phyloP scores from a whole-genome alignment of 1,139 yeast species.

The Diutina ranongensis region DNA sequence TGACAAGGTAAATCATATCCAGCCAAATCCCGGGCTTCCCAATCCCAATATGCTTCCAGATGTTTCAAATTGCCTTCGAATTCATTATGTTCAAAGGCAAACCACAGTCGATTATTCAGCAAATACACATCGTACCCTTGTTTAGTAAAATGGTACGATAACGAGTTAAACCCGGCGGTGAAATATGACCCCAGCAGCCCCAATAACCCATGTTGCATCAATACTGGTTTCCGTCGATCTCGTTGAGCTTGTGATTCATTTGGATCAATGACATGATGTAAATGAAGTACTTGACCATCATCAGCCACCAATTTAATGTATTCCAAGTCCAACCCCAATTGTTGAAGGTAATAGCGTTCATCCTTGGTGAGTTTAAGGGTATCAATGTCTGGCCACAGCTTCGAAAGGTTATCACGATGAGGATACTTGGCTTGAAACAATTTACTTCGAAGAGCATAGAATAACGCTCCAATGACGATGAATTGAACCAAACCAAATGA shows the following conservation, averaged over 20 bases:
- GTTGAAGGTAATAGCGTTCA: constrained; percentile 52
- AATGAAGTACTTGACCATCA: constrained; percentile 65
- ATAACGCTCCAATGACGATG: neutral
- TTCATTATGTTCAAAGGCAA: constrained; percentile 50
- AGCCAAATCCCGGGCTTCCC: constrained; percentile 82
- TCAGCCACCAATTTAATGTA: constrained; percentile 52
- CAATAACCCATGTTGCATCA: constrained; percentile 75
- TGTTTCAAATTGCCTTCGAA: constrained; percentile 31
- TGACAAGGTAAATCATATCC: constrained; percentile 64
- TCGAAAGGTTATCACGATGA: neutral
- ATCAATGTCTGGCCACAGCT: constrained; percentile 10
- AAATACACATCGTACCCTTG: constrained; percentile 87
- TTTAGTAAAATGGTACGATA: constrained; percentile 51
- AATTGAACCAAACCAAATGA: neutral
- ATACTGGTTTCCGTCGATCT: constrained; percentile 39
- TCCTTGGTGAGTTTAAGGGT: constrained; percentile 17
- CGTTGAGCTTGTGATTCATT: constrained; percentile 22
- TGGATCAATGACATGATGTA: constrained; percentile 56
- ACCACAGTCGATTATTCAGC: constrained; percentile 86
- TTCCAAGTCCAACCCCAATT: constrained; percentile 48
- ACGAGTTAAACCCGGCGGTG: constrained; percentile 63
- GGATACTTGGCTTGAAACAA: neutral
- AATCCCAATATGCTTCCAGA: constrained; percentile 54
- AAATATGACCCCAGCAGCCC: constrained; percentile 82
- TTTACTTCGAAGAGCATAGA: neutral